These are phyloP conservation scores for Tilletia indica DNA, from an alignment of 1,284 basidiomycete species.

Conservation along the genomic window DNA sequence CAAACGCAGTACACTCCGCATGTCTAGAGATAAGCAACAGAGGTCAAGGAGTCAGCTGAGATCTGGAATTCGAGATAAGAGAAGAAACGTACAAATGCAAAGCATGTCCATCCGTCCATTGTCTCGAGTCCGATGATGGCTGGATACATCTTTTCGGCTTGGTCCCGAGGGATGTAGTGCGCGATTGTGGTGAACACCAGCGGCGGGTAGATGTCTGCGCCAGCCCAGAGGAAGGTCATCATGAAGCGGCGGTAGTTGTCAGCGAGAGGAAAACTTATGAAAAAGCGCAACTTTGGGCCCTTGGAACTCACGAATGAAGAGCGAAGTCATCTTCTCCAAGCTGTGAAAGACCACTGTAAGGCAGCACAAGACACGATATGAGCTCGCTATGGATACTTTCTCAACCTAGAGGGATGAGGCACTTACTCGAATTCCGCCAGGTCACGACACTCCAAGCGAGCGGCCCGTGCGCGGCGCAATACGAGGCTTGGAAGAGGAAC, in stretches of 20 bases:
- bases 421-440: conserved; percentile 93
- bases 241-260: not conserved
- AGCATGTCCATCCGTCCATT: conserved; percentile 66
- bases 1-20: conserved; percentile 73
- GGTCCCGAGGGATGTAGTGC: conserved; percentile 71
- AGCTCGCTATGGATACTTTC: not conserved
- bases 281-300: not conserved
- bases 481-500: conserved; percentile 45
- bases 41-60: too few relatives aligned
- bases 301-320: conserved; percentile 15
- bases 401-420: conserved; percentile 65
- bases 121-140: conserved; percentile 69
- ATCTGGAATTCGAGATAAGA: too few relatives aligned
- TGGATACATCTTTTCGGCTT: conserved; percentile 72
- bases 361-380: not conserved
- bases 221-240: not conserved
- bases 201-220: conserved; percentile 57
- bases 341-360: conserved; percentile 2
- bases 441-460: conserved; percentile 90
- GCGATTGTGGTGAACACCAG: conserved; percentile 79
- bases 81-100: conserved; percentile 56
- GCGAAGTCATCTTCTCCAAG: conserved; percentile 66
- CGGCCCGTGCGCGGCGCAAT: conserved; percentile 60
- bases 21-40: not conserved
- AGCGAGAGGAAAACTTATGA: too few relatives aligned